Evolutionary conservation across 306 rosid species (phyloP).

Genomic region (Cucurbita ficifolia): DNA sequence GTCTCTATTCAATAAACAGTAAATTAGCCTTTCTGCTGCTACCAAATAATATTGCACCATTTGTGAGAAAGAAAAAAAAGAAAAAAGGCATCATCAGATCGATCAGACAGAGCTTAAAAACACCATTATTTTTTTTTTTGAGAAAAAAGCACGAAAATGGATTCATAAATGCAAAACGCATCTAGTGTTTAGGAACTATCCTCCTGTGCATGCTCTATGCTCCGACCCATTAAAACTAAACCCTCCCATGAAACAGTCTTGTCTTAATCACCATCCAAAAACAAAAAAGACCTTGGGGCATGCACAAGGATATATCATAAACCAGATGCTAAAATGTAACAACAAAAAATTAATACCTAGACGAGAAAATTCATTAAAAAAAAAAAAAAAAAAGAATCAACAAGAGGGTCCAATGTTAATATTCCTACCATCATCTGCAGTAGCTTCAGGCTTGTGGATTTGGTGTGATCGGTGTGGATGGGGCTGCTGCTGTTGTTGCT

Average conservation of each 20-base stretch:
- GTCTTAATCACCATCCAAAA: not conserved
- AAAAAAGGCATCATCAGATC: too few species aligned
- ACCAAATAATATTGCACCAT: conserved; percentile 20
- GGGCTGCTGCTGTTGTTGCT: not conserved
- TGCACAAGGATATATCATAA: not conserved
- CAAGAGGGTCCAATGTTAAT: conserved; percentile 38
- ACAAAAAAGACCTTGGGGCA: too few species aligned
- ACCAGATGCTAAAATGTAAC: not conserved
- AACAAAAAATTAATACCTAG: conserved; percentile 25
- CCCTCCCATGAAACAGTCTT: not conserved
- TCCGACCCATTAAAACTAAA: not conserved
- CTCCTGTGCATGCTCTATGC: conserved; percentile 1
- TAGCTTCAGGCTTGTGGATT: conserved; percentile 21
- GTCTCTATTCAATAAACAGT: not conserved
- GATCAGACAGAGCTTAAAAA: too few species aligned
- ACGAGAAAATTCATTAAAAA: conserved; percentile 6
- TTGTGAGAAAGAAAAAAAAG: not conserved
- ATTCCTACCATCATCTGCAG: conserved; percentile 40
- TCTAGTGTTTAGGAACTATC: not conserved
- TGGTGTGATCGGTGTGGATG: not conserved
- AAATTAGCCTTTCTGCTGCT: conserved; percentile 19
- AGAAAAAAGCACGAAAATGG: conserved; percentile 21
- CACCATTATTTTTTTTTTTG: too few species aligned
- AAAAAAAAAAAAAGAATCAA: conserved; percentile 19
- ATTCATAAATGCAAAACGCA: conserved; percentile 26